Conservation (phyloP, 768 basidiomycete genomes). For the Termitomyces sp. region DNA sequence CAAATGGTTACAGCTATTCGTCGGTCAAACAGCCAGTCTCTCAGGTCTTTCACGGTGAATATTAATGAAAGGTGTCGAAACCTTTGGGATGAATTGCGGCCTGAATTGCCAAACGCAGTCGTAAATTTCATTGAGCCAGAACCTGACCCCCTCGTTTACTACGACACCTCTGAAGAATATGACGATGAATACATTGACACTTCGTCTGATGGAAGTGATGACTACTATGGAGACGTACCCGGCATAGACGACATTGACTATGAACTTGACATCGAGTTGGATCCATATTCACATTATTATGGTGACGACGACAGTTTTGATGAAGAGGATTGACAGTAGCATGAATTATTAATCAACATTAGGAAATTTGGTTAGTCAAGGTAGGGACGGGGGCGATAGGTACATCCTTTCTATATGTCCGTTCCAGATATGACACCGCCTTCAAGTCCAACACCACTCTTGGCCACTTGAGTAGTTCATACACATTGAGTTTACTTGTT, state of each 20-base stretch:
- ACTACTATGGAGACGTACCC: neutral
- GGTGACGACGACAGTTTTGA: neutral
- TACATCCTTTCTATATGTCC: conserved; percentile 49
- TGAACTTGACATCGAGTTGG: neutral
- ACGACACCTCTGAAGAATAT: neutral
- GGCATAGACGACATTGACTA: neutral
- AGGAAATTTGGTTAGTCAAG: neutral
- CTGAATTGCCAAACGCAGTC: neutral
- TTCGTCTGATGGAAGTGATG: neutral
- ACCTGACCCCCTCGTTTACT: neutral
- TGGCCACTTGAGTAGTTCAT: conserved; percentile 82
- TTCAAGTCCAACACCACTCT: conserved; percentile 77
- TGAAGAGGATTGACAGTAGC: neutral
- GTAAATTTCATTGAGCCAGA: neutral
- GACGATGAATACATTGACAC: neutral
- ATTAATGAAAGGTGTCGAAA: neutral
- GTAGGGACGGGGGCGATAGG: conserved; percentile 16
- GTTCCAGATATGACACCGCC: conserved; percentile 79
- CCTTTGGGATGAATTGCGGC: neutral
- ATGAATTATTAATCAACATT: neutral
- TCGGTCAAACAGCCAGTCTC: neutral
- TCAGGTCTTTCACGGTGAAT: neutral
- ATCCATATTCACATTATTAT: neutral
- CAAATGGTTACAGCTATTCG: neutral
- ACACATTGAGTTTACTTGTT: conserved; percentile 69